Conservation (phyloP, 1,284 basidiomycete species). For the Boletus sp. region DNA sequence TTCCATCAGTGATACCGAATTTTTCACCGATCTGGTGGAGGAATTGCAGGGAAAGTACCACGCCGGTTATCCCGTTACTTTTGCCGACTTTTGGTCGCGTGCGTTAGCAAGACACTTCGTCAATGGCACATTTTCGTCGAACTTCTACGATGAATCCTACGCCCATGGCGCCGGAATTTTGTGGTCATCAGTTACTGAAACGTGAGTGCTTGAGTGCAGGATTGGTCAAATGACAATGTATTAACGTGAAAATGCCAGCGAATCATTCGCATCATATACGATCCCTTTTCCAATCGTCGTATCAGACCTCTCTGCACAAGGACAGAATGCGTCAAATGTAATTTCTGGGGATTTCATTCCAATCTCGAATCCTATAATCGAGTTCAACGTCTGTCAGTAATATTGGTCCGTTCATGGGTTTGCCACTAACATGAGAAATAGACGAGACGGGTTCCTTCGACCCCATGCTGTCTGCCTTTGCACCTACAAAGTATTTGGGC, state of each 20-base stretch:
- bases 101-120: conserved; percentile 44
- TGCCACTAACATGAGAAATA: conserved; percentile 24
- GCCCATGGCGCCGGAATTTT: conserved; percentile 42
- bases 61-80: conserved; percentile 38
- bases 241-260: conserved; percentile 23
- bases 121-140: conserved; percentile 42
- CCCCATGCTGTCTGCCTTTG: conserved; percentile 48
- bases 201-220: conserved; percentile 30
- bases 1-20: conserved; percentile 22
- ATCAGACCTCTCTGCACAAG: conserved; percentile 30
- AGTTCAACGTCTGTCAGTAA: conserved; percentile 50
- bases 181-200: conserved; percentile 40
- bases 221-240: neutral
- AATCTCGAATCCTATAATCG: conserved; percentile 46
- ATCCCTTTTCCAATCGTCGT: conserved; percentile 47
- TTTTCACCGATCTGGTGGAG: conserved; percentile 26
- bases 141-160: conserved; percentile 38
- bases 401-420: neutral
- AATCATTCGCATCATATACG: conserved; percentile 37
- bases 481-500: conserved; percentile 47
- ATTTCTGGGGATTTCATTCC: conserved; percentile 34
- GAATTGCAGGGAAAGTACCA: conserved; percentile 41
- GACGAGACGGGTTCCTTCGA: conserved; percentile 52
- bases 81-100: conserved; percentile 42
- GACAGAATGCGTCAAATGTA: conserved; percentile 32